Conservation (phyloP, 306 rosid genomes). For the Morella rubra region DNA sequence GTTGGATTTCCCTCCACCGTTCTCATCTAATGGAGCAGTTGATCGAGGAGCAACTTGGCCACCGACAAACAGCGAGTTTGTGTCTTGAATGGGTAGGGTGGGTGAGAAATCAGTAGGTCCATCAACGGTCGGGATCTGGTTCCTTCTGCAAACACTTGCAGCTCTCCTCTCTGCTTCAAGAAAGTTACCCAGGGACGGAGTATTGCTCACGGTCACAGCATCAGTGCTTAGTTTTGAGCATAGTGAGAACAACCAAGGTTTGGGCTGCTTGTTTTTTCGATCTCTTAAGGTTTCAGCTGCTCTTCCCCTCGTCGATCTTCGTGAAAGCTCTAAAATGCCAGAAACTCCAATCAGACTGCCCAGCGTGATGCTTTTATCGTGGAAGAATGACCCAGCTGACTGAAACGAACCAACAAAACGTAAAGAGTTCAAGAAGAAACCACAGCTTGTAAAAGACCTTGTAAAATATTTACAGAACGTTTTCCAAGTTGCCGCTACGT, state of each 20-base stretch:
- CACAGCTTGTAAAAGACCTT: not conserved
- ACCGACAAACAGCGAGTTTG: constrained; percentile 31
- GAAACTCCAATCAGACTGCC: constrained; percentile 68
- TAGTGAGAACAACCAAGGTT: constrained; percentile 59
- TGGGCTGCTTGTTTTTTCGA: constrained; percentile 44
- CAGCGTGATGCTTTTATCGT: constrained; percentile 56
- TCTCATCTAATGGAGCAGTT: constrained; percentile 23
- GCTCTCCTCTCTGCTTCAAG: constrained; percentile 70
- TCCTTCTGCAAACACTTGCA: constrained; percentile 34
- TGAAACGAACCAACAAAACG: constrained; percentile 22
- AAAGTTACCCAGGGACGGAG: constrained; percentile 65
- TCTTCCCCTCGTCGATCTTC: constrained; percentile 54
- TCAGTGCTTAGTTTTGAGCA: constrained; percentile 64
- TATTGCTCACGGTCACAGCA: constrained; percentile 40
- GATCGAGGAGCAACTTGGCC: constrained; percentile 38
- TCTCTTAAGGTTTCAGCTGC: constrained; percentile 37
- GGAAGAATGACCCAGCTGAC: constrained; percentile 63
- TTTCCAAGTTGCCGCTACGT: not conserved
- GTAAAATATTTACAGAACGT: not conserved
- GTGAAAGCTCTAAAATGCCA: constrained; percentile 46
- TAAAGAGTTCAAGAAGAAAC: constrained; percentile 15
- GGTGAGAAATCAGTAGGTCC: constrained; percentile 34
- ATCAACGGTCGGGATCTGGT: constrained; percentile 22
- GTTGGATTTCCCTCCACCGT: constrained; percentile 26
- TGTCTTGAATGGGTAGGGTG: constrained; percentile 2